phyloP scores from a whole-genome alignment of 805 yeast genomes.

The Saccharomycopsis fibuligera region DNA sequence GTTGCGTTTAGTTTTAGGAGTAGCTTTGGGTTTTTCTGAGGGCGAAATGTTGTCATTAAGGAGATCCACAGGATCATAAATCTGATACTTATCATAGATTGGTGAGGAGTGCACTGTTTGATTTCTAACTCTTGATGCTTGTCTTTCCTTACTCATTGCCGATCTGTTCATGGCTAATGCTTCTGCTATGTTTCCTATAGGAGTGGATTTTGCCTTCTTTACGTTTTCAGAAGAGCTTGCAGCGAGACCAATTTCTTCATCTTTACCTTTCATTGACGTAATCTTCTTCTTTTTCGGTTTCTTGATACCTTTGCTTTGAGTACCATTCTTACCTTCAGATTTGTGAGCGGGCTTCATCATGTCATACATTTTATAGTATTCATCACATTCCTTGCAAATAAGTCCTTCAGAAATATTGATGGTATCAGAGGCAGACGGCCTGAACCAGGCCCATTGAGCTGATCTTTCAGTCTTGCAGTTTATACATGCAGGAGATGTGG shows the following conservation, averaged over 20 bases:
- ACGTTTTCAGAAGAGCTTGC: background rate
- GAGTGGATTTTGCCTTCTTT: background rate
- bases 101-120: background rate
- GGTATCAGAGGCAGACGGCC: background rate
- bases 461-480: conserved; percentile 13
- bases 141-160: conserved; percentile 4
- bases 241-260: background rate
- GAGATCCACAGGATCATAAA: background rate
- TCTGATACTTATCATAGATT: background rate
- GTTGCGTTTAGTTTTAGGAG: background rate
- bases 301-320: background rate
- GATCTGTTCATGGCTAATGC: conserved; percentile 15
- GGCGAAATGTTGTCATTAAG: background rate
- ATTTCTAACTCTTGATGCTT: background rate
- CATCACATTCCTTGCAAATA: conserved; percentile 19
- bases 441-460: conserved; percentile 17
- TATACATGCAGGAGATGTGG: conserved; percentile 15
- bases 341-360: conserved; percentile 4
- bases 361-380: conserved; percentile 13
- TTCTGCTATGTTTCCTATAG: conserved; percentile 9
- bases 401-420: conserved; percentile 12
- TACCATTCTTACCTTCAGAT: background rate
- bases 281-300: background rate
- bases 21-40: background rate
- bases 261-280: background rate